These are phyloP conservation scores for Botrytis deweyae DNA, from an alignment of 2,329 filamentous ascomycete species.

Conservation along the genomic window DNA sequence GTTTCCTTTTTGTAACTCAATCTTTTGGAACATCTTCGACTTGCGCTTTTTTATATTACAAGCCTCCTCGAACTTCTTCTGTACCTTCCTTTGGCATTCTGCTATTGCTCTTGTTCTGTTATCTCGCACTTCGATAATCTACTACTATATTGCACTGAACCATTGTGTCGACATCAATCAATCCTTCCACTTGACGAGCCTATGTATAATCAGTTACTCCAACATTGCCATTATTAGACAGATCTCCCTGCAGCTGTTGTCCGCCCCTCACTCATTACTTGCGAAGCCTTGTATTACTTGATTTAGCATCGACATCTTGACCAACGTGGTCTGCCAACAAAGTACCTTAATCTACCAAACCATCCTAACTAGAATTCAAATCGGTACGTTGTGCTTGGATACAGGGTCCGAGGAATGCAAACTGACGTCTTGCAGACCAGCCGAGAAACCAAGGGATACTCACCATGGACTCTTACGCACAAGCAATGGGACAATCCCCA, in stretches of 20 bases:
- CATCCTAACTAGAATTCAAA: slow-evolving; percentile 20
- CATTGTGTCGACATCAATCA: slow-evolving; percentile 19
- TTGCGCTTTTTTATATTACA: slow-evolving; percentile 36
- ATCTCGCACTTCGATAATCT: slow-evolving; percentile 31
- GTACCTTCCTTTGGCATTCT: slow-evolving; percentile 41
- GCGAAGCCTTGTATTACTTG: slow-evolving; percentile 26
- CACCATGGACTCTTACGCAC: slow-evolving; percentile 43
- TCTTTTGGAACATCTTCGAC: slow-evolving; percentile 39
- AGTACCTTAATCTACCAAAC: slow-evolving; percentile 28
- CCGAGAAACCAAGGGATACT: slow-evolving; percentile 23
- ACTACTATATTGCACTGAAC: slow-evolving; percentile 26
- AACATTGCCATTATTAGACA: slow-evolving; percentile 39
- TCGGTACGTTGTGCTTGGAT: slow-evolving; percentile 28
- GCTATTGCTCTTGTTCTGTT: slow-evolving; percentile 36
- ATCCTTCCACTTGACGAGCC: slow-evolving; percentile 26
- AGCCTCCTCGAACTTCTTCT: slow-evolving; percentile 39
- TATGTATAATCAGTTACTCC: slow-evolving; percentile 40
- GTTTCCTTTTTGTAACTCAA: slow-evolving; percentile 40
- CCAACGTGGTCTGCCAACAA: slow-evolving; percentile 20
- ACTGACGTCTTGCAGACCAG: slow-evolving; percentile 33
- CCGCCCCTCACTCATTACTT: slow-evolving; percentile 42
- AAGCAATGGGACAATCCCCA: slow-evolving; percentile 67
- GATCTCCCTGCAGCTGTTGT: slow-evolving; percentile 38
- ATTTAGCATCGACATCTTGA: slow-evolving; percentile 25
- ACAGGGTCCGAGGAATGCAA: slow-evolving; percentile 23